These are phyloP conservation scores for Yarrowia sp. DNA, from an alignment of 805 yeast species.

Conservation along the genomic window DNA sequence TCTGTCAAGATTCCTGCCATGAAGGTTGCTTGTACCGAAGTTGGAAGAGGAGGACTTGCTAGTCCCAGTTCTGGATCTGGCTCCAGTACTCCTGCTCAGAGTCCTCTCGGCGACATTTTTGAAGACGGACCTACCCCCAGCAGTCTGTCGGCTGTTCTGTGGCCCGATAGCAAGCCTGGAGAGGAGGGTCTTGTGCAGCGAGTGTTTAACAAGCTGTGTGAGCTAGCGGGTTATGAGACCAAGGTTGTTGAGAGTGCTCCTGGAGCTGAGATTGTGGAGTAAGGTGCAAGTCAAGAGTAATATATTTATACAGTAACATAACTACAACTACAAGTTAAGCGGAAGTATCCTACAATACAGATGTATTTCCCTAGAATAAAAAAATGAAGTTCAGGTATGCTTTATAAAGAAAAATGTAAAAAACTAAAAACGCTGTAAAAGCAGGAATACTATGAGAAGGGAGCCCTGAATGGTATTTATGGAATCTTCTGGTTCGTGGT, in stretches of 20 bases:
- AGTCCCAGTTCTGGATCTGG: neutral
- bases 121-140: conserved; percentile 10
- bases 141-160: neutral
- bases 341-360: too few relatives aligned
- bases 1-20: neutral
- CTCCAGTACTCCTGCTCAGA: neutral
- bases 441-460: too few relatives aligned
- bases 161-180: conserved; percentile 13
- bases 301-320: neutral
- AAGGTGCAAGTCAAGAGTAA: too few relatives aligned
- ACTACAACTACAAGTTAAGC: too few relatives aligned
- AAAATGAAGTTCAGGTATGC: too few relatives aligned
- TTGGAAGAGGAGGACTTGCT: neutral
- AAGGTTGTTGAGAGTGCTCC: neutral
- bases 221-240: conserved; percentile 1
- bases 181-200: neutral
- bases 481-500: too few relatives aligned
- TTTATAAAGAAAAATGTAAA: too few relatives aligned
- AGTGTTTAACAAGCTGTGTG: neutral
- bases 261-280: too few relatives aligned
- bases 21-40: neutral
- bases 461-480: too few relatives aligned
- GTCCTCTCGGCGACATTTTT: neutral
- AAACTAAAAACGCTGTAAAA: too few relatives aligned
- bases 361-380: too few relatives aligned